Conservation (phyloP, 1,139 yeast species). For the Taiozyma sp. region DNA sequence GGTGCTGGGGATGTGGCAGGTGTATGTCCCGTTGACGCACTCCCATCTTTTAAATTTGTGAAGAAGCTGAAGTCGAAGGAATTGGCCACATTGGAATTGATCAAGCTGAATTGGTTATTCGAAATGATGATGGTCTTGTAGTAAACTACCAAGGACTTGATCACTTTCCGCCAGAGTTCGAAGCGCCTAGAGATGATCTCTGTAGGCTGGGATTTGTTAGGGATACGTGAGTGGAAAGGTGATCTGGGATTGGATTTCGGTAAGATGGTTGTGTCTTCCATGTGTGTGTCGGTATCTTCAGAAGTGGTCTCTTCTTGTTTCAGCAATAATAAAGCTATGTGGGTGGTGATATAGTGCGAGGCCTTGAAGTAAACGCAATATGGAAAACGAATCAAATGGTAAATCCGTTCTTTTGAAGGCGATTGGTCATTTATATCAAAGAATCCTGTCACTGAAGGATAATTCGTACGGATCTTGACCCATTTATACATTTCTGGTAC, state of each 20-base stretch:
- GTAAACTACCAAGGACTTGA: constrained; percentile 58
- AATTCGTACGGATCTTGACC: neutral
- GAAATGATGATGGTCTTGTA: constrained; percentile 59
- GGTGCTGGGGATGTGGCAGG: neutral
- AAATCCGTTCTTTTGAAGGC: neutral
- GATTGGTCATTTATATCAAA: too few species aligned
- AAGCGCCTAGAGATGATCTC: constrained; percentile 44
- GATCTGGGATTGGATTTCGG: constrained; percentile 31
- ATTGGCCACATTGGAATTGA: constrained; percentile 57
- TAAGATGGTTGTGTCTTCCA: constrained; percentile 20
- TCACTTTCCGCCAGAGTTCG: constrained; percentile 65
- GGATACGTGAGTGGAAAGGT: constrained; percentile 32
- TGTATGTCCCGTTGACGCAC: neutral
- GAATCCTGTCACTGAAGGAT: too few species aligned
- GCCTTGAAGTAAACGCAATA: too few species aligned
- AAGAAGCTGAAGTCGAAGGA: constrained; percentile 55
- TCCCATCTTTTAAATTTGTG: constrained; percentile 26
- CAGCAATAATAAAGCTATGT: too few species aligned
- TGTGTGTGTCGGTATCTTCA: neutral
- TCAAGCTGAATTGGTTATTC: constrained; percentile 64
- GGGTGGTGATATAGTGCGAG: too few species aligned
- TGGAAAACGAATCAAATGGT: too few species aligned
- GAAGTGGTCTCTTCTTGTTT: too few species aligned
- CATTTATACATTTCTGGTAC: neutral
- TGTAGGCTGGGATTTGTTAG: constrained; percentile 29